Percentiles rank a stretch among this genome's conserved stretches.
phyloP scores from a whole-genome alignment of 306 rosid genomes.

The Casuarina glauca region DNA sequence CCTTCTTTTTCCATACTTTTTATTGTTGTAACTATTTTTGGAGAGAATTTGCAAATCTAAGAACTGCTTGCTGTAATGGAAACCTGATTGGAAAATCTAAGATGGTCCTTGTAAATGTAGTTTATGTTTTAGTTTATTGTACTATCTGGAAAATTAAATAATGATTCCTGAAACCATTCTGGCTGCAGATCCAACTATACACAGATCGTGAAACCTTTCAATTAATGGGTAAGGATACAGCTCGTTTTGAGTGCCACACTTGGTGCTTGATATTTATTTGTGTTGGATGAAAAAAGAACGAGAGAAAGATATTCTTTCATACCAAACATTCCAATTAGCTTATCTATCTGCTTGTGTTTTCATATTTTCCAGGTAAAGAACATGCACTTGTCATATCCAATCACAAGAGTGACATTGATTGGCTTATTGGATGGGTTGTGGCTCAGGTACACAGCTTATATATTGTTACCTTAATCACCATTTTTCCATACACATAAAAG shows the following conservation, averaged over 20 bases:
- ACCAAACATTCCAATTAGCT: constrained; percentile 2
- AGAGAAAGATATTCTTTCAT: neutral
- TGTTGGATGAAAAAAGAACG: constrained; percentile 1
- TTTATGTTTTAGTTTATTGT: constrained; percentile 15
- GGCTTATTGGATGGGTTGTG: constrained; percentile 94
- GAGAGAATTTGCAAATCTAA: constrained; percentile 6
- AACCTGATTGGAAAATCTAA: constrained; percentile 5
- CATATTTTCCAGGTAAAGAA: constrained; percentile 70
- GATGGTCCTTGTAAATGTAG: constrained; percentile 14
- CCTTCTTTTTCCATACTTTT: neutral
- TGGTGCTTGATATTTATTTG: constrained; percentile 13
- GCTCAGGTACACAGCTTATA: constrained; percentile 71
- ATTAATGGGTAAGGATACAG: constrained; percentile 66
- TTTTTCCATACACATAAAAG: neutral
- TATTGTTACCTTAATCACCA: constrained; percentile 19
- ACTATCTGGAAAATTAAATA: constrained; percentile 26
- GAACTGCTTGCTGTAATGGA: constrained; percentile 6
- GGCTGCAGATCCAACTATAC: constrained; percentile 67
- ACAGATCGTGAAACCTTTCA: constrained; percentile 68
- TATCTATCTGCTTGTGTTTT: constrained; percentile 22
- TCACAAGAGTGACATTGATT: constrained; percentile 92
- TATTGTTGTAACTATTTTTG: neutral
- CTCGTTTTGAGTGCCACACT: constrained; percentile 8
- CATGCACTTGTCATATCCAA: constrained; percentile 83
- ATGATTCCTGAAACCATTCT: constrained; percentile 34